Evolutionary conservation across 345 rosid genomes (phyloP), one percentile per base, ranked within the genome.

Genomic region (Salix udensis): DNA sequence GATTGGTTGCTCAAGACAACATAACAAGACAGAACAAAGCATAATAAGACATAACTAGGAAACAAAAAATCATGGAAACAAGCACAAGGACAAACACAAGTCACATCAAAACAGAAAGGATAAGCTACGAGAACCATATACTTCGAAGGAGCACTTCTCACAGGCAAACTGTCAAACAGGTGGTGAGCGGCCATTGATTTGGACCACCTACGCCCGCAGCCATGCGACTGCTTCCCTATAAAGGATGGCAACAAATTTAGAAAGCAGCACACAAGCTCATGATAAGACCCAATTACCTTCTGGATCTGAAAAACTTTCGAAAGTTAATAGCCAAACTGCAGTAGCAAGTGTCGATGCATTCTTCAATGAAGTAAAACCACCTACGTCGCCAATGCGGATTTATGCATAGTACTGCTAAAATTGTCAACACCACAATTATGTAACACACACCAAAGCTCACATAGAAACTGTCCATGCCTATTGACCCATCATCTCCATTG

Each of bases 341-440:
- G 18, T 48, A 26, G 39, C 42, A 23, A 5, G 9, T 28, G 5
- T 3, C 50, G 1, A 64, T 30, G 65, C 21, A 8, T 11, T 28
- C 19, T n/a, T 75, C 71, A 5, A 65, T 30, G 6, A 61, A 15
- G n/a, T 75, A 65, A 48, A 79, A 65, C 76, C 78, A 70, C 40
- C 14, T 5, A 7, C 31, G 67, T 68, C 73, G 55, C 74, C 70
- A 80, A 16, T 66, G n/a, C 3, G 70, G 74, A 34, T 76, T 80
- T 44, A 80, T 71, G 28, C 12, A 60, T 34, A 80, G 8, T 31
- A 76, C 65, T 26, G 10, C 58, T 1, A 30, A 37, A 31, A 72
- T 66, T 40, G 24, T n/a, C 40, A 67, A 46, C 11, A 80, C 8
- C 18, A 28, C 70, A 7, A 31, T 60, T 1, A 28, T 5, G 52